A percentile compares a stretch with the other conserved stretches of the same genome.
phyloP scores from a whole-genome alignment of 345 rosid genomes.

The Nasturtium officinale region DNA sequence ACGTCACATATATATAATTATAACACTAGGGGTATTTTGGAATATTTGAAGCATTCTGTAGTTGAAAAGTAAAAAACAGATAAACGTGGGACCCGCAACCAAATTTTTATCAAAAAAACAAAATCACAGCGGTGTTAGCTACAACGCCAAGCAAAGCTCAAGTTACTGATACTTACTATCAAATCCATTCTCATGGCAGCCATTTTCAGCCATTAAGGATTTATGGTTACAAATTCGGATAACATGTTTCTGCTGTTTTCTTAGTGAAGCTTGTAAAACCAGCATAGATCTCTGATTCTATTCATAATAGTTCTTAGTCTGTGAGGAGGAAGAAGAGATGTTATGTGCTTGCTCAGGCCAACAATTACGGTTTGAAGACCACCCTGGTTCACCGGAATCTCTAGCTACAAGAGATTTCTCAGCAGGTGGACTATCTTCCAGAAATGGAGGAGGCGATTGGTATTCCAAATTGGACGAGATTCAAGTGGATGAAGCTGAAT shows the following conservation, averaged over 20 bases:
- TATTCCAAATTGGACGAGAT: slow-evolving; percentile 73
- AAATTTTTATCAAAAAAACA: slow-evolving; percentile 12
- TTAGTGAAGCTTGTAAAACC: slow-evolving; percentile 3
- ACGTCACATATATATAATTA: neutral
- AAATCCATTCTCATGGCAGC: slow-evolving; percentile 13
- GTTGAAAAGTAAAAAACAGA: slow-evolving; percentile 25
- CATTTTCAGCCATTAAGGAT: neutral
- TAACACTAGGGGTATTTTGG: neutral
- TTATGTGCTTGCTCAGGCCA: slow-evolving; percentile 98
- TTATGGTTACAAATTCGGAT: slow-evolving; percentile 4
- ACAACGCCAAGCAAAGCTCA: neutral
- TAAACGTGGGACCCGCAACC: slow-evolving; percentile 21
- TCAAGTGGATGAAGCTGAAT: slow-evolving; percentile 94
- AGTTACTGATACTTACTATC: neutral
- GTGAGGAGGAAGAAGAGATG: slow-evolving; percentile 51
- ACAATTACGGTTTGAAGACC: slow-evolving; percentile 87
- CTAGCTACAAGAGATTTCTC: slow-evolving; percentile 96
- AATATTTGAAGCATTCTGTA: slow-evolving; percentile 1
- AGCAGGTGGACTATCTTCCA: slow-evolving; percentile 77
- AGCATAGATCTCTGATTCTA: slow-evolving; percentile 20
- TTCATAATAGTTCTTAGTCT: neutral
- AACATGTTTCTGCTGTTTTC: neutral
- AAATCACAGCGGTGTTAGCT: slow-evolving; percentile 15
- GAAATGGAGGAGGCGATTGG: slow-evolving; percentile 66
- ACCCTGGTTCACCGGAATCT: slow-evolving; percentile 87